Evolutionary conservation across 2,329 filamentous ascomycete species (phyloP), one percentile per base, ranked within the genome.

Genomic region (Hymenoscyphus fraxineus): DNA sequence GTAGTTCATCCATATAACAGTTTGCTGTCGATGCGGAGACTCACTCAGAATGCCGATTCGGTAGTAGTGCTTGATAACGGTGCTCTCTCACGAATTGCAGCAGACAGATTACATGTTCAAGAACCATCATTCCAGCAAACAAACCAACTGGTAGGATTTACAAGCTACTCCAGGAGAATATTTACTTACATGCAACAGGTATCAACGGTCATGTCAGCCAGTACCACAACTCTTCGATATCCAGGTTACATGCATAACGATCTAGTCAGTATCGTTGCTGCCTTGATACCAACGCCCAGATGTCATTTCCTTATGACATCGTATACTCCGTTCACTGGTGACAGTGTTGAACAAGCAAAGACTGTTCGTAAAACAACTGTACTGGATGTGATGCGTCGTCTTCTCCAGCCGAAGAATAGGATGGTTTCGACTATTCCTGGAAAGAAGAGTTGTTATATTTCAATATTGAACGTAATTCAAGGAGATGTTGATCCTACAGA

Each of bases 231-330:
- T 2, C 86, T 99, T 60, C 87, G 95, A 75, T 99, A 99, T 77
- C 95, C 95, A 1, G 95, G 95, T 47, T 99, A 99, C 80, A 99
- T 99, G 95, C 95, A 99, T 82, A 99, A 99, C 78, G 95, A 99
- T 76, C 88, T 99, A 16, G 93, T 97, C 74, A 95, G 94, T 78
- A 98, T 99, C 72, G 85, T 99, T 64, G 95, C 96, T 31, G 96
- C 93, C 22, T 84, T 99, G 54, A 98, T 99, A 67, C 95, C 95
- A 1, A 99, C 94, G 0, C 96, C 95, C 10, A 89, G 95, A 71
- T 97, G 93, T 76, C 96, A 99, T 80, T 99, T 99, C 85, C 83
- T 99, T 65, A 96, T 97, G 88, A 99, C 95, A 5, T 92, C 94
- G 55, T 99, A 99, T 80, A 99, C 95, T 0, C 95, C 95, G 6